Percentiles rank a stretch among this genome's conserved stretches.
These are phyloP conservation scores for Prunus kanzakura DNA, from an alignment of 306 rosid genomes.

Conservation along the genomic window DNA sequence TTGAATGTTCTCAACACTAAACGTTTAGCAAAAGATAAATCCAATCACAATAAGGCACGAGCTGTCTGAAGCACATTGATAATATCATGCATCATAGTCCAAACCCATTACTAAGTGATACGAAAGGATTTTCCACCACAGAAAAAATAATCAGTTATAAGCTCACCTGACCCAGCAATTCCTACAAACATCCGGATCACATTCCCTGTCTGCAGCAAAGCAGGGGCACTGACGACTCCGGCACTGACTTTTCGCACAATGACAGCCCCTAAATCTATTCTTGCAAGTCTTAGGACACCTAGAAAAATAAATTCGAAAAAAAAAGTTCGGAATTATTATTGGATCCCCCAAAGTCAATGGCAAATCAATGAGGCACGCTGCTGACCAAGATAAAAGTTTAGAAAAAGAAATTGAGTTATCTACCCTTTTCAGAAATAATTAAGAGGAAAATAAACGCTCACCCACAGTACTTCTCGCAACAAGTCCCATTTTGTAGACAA, in stretches of 20 bases:
- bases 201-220: constrained; percentile 99
- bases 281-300: constrained; percentile 96
- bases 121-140: not conserved
- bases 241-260: constrained; percentile 98
- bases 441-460: constrained; percentile 39
- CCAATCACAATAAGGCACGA: not conserved
- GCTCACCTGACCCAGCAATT: constrained; percentile 98
- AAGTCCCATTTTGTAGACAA: constrained; percentile 92
- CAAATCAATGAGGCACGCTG: not conserved
- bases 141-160: constrained; percentile 10
- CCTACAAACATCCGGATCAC: constrained; percentile 97
- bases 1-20: not conserved
- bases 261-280: constrained; percentile 94
- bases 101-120: not conserved
- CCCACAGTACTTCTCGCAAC: constrained; percentile 99
- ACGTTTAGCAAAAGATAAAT: not conserved
- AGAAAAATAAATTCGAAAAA: not conserved
- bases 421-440: not conserved
- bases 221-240: constrained; percentile 97
- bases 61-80: not conserved
- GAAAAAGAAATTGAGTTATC: not conserved
- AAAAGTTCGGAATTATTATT: constrained; percentile 4
- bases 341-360: not conserved
- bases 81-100: not conserved
- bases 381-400: constrained; percentile 12